These are phyloP conservation scores for Pulicaria dysenterica DNA, from an alignment of 129 eudicot species.

Conservation along the genomic window DNA sequence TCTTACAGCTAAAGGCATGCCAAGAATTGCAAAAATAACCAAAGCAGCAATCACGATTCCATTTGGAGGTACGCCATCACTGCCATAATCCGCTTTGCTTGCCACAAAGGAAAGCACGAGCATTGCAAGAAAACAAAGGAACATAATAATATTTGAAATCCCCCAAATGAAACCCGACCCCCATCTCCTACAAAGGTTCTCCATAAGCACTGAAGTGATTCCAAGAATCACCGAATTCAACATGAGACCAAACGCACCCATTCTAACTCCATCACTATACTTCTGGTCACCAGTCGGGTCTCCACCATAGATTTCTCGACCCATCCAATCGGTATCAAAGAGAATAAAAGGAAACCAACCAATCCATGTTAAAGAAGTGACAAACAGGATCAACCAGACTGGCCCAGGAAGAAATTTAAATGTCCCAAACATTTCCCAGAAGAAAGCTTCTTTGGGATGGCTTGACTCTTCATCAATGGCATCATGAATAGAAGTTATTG, in stretches of 20 bases:
- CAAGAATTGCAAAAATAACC: constrained; percentile 74
- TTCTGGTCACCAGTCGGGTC: constrained; percentile 69
- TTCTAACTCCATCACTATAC: constrained; percentile 83
- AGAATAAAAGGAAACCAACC: constrained; percentile 98
- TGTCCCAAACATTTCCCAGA: constrained; percentile 96
- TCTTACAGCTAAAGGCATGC: constrained; percentile 92
- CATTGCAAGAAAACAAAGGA: constrained; percentile 86
- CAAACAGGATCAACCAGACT: constrained; percentile 76
- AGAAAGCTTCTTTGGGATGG: constrained; percentile 81
- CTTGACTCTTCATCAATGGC: constrained; percentile 39
- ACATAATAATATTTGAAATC: constrained; percentile 74
- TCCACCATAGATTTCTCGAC: constrained; percentile 94
- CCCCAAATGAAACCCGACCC: constrained; percentile 98
- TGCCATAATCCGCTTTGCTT: constrained; percentile 46
- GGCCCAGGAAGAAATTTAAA: constrained; percentile 68
- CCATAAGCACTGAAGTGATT: constrained; percentile 80
- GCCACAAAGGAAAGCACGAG: constrained; percentile 60
- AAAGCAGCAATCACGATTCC: constrained; percentile 76
- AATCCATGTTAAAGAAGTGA: constrained; percentile 82
- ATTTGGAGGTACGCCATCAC: constrained; percentile 58
- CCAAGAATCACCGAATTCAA: constrained; percentile 89
- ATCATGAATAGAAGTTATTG: constrained; percentile 37
- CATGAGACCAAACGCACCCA: constrained; percentile 93
- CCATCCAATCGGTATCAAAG: constrained; percentile 99
- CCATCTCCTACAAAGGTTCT: constrained; percentile 78